These are phyloP conservation scores for Agarophyton chilense DNA, from an alignment of 23 red algal species.

Conservation along the genomic window DNA sequence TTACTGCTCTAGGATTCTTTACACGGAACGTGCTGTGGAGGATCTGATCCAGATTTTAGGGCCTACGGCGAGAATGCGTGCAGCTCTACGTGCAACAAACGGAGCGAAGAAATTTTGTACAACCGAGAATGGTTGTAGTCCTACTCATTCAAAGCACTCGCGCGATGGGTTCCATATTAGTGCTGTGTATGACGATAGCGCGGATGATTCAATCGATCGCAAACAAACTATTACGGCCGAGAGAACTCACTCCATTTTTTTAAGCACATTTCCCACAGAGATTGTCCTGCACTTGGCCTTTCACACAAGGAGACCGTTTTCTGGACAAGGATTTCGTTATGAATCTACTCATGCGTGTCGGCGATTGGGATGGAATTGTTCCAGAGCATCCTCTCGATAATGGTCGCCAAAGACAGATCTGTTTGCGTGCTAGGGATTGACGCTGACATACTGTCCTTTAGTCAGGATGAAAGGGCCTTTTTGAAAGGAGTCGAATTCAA, in stretches of 20 bases:
- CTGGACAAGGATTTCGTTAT: slow-evolving; percentile 86
- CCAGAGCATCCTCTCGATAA: slow-evolving; percentile 75
- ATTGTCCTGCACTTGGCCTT: slow-evolving; percentile 85
- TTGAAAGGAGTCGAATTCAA: slow-evolving; percentile 57
- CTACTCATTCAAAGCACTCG: slow-evolving; percentile 79
- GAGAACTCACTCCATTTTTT: slow-evolving; percentile 81
- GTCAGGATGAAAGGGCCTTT: slow-evolving; percentile 10
- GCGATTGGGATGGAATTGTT: slow-evolving; percentile 86
- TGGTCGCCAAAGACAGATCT: slow-evolving; percentile 59
- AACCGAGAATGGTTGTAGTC: slow-evolving; percentile 72
- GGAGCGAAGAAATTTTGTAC: slow-evolving; percentile 48
- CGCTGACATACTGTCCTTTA: too few relatives aligned
- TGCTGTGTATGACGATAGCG: slow-evolving; percentile 84
- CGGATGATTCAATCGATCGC: slow-evolving; percentile 70
- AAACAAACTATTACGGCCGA: slow-evolving; percentile 89
- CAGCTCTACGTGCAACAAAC: background rate
- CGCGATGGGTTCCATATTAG: slow-evolving; percentile 87
- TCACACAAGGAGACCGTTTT: slow-evolving; percentile 95
- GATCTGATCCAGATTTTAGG: slow-evolving; percentile 22
- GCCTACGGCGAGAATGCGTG: slow-evolving; percentile 27
- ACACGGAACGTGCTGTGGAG: slow-evolving; percentile 19
- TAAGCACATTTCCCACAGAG: slow-evolving; percentile 81
- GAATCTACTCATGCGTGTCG: slow-evolving; percentile 95
- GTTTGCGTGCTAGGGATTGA: slow-evolving; percentile 56
- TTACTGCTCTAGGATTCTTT: slow-evolving; percentile 92